A percentile compares a stretch with the other conserved stretches of the same genome.
Evolutionary conservation across 2,329 filamentous ascomycete species (phyloP).

Genomic region (Beauveria sp.): DNA sequence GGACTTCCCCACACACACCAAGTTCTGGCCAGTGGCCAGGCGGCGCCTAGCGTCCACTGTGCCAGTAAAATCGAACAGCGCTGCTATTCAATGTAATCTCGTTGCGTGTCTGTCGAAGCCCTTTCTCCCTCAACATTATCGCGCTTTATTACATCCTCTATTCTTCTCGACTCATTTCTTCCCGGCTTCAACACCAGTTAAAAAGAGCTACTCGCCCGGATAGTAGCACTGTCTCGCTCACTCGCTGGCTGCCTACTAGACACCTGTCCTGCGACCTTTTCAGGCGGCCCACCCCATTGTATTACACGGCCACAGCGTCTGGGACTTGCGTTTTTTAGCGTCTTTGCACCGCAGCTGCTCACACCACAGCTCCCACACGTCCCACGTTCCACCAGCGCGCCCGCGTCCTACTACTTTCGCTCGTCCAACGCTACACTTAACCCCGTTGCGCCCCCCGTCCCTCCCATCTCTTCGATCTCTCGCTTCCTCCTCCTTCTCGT

Average conservation of each 20-base stretch:
- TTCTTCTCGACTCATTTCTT: background rate
- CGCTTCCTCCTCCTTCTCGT: background rate
- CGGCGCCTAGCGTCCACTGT: too few relatives aligned
- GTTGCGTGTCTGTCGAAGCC: background rate
- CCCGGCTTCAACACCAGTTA: too few relatives aligned
- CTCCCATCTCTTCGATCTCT: background rate
- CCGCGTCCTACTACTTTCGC: background rate
- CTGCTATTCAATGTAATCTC: background rate
- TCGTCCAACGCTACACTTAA: slow-evolving; percentile 7
- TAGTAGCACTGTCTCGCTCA: background rate
- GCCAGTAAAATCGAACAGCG: too few relatives aligned
- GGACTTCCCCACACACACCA: background rate
- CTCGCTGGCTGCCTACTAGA: background rate
- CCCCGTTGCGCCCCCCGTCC: background rate
- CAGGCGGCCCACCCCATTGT: slow-evolving; percentile 1
- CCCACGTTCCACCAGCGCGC: background rate
- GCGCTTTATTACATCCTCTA: background rate
- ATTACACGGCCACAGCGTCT: background rate
- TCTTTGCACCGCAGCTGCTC: background rate
- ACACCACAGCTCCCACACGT: background rate
- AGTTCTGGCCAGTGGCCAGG: background rate
- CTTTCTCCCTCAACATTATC: background rate
- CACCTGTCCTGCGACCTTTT: background rate
- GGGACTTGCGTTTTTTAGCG: background rate
- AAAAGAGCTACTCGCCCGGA: too few relatives aligned